phyloP scores from a whole-genome alignment of 352 stramenopile genomes.

The Phytophthora podocarpi region DNA sequence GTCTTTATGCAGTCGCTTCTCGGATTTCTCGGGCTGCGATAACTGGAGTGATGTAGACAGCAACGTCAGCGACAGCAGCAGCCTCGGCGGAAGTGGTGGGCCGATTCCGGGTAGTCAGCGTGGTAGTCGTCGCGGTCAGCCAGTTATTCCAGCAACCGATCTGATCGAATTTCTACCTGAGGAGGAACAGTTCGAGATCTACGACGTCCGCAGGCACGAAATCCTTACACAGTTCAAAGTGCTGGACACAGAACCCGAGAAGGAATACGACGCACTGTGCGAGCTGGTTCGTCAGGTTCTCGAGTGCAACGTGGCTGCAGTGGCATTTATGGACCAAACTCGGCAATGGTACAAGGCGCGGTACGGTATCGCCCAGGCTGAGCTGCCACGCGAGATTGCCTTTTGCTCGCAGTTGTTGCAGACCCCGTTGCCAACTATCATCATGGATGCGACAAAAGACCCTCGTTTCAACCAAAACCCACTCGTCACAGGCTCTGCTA shows the following conservation, averaged over 20 bases:
- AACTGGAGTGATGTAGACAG: constrained; percentile 44
- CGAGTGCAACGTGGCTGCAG: constrained; percentile 61
- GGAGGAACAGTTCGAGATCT: constrained; percentile 51
- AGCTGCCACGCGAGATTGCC: constrained; percentile 63
- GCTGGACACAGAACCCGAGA: constrained; percentile 45
- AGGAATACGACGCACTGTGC: constrained; percentile 80
- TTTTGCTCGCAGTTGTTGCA: constrained; percentile 70
- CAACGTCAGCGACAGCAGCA: constrained; percentile 38
- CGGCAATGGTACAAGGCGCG: constrained; percentile 79
- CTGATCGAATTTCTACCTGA: constrained; percentile 56
- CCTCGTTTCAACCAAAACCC: constrained; percentile 84
- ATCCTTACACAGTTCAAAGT: constrained; percentile 54
- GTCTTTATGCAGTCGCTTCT: constrained; percentile 46
- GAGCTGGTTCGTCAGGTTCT: constrained; percentile 67
- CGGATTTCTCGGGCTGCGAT: constrained; percentile 44
- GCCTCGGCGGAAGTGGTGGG: constrained; percentile 30
- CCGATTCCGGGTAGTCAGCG: constrained; percentile 14
- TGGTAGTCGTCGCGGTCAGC: constrained; percentile 10
- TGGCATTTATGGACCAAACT: constrained; percentile 65
- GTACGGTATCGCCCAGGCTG: constrained; percentile 66
- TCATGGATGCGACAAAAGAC: constrained; percentile 88
- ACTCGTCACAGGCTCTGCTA: constrained; percentile 85
- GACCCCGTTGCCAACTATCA: constrained; percentile 56
- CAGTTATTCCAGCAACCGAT: constrained; percentile 20
- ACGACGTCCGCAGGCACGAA: constrained; percentile 47